Base-by-base conservation (phyloP, 83 land plant species). In the Diphasiastrum complanatum region DNA sequence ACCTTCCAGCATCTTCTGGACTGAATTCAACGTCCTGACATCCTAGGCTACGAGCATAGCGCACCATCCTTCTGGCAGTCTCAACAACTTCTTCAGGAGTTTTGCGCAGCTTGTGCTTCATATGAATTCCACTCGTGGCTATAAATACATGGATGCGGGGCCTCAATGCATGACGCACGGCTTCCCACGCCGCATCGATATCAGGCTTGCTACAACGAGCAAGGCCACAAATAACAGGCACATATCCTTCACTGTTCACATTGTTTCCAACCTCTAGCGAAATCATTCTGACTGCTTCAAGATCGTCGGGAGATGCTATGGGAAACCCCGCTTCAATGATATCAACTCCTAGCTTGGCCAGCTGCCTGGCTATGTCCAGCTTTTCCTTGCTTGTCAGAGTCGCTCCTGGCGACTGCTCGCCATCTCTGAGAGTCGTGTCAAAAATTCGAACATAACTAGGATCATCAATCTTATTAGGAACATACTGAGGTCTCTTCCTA, bases 1-100 rank as follows among this genome's bases (percentile, higher is more conserved):
- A 85, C 95, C 95, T 89, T 43, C 95, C 96, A 35, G 98, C 98
- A 73, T 92, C 98, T 59, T 93, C 99, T 2, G 97, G 95, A 61
- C 97, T 91, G 68, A 91, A 91, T 59, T 91, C 97, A 1, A 93
- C 76, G 68, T 93, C 96, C 14, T 73, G 41, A 43, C 99, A 93
- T 0, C 99, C 99, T 60, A 93, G 73, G 36, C 86, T 77, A 58
- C 89, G 73, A 1, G 92, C 96, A 61, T 79, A 84, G 1, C 73
- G 67, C 38, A 93, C 99, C 96, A 89, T 93, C 11, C 77, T 81
- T 33, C 75, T 71, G 1, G 99, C 99, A 60, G 81, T 93, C 38
- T 63, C 65, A 26, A 89, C 65, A 36, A 93, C 99, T 68, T 93
- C 69, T 37, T 85, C 96, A 12, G 61, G 84, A 24, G 81, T 57